Evolutionary conservation across 768 basidiomycete species (phyloP), one percentile per base, ranked within the genome.

Genomic region (Hygrophorus russula): DNA sequence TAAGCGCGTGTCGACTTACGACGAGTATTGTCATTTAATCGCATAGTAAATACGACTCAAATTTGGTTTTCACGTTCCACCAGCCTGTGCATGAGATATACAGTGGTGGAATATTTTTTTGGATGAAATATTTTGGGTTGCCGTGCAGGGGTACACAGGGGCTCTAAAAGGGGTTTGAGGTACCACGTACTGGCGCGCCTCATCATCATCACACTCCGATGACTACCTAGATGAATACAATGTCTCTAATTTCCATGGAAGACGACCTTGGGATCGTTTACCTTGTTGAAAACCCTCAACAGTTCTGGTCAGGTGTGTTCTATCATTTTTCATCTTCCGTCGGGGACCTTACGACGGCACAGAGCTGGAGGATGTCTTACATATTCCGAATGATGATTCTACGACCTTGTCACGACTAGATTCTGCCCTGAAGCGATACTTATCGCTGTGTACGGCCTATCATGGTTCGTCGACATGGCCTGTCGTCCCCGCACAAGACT

Each of bases 351-450:
- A n/a, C 45, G 45, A 11, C 42, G 28, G 30, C 46, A 13, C 53
- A 97, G 94, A 98, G 62, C 73, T 97, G 19, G 91, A 94, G 41
- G 90, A 92, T 45, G 75, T 84, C 32, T 59, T 94, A 24, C 67
- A 68, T 36, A 60, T 93, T 6, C 79, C 82, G 1, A 70, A 70
- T 29, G 71, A 79, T 49, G 73, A 77, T 40, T 56, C 68, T 2
- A 71, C 74, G 17, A 85, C 82, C 0, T 68, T 98, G 15, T 72
- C 73, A 2, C 67, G 78, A 45, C 70, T 98, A 5, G 94, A 98
- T 59, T 74, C 80, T 20, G 76, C 87, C 0, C 59, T 96, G 40
- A 69, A 76, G 54, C 76, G 84, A 49, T 94, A 81, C 59, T 62
- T 91, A 45, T 70, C 78, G 2, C 68, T 96, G 36, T 88, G 87